Evolutionary conservation across 805 yeast species (phyloP), one percentile per base, ranked within the genome.

Genomic region (Nakazawaea peltata): DNA sequence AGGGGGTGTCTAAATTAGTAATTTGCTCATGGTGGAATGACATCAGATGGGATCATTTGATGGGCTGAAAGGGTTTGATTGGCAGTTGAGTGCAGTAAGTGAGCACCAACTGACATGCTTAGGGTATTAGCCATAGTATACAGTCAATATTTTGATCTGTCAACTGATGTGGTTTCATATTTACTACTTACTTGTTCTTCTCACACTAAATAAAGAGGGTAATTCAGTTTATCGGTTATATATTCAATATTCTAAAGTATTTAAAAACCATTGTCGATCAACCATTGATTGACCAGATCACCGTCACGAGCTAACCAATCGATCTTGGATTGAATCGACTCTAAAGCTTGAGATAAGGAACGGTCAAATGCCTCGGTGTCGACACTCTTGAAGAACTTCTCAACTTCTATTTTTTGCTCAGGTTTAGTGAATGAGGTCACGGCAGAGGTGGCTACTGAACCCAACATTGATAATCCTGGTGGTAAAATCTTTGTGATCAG

Each of bases 401-500:
- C 59, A 37, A 77, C 69, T 40, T 67, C 69, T 14, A 63, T 61
- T 44, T 66, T 66, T 43, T 74, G 74, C 16, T 36, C 39, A 6
- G 17, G 28, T n/a, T 14, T 36, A 8, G 39, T 13, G 18, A 36
- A 36, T 6, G 32, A 26, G 3, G 32, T 58, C 5, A 84, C 70
- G 33, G 79, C 62, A 23, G 80, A 43, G 23, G 68, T 65, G 27
- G 88, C 81, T 39, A 90, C 77, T 16, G 79, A 66, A n/a, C 90
- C 81, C 47, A 90, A 66, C 85, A 87, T 75, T 16, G 86, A 69
- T 44, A 81, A 69, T 8, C 86, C 81, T n/a, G 94, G 85, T 34
- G 97, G 95, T 54, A 86, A 70, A 49, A 71, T 63, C 52, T 74
- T 67, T 46, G 61, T 59, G 41, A 90, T 53, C 30, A 63, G 67